Evolutionary conservation across 2,329 filamentous ascomycete genomes (phyloP), one percentile per base, ranked within the genome.

Genomic region (Neofusicoccum kwambonambiense): DNA sequence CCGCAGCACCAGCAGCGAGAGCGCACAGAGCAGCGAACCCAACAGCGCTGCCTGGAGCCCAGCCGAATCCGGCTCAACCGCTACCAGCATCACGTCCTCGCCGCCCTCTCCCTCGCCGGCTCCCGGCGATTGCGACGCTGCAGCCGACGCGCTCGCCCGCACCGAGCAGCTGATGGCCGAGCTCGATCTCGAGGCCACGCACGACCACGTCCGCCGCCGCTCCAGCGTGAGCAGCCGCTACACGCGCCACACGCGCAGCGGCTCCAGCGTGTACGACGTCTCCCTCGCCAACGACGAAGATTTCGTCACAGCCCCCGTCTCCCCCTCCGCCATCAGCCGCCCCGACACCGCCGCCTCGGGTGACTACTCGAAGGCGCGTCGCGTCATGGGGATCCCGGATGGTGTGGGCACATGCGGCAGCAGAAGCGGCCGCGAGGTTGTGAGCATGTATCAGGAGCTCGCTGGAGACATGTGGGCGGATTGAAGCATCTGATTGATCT

Each of bases 161-260:
- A 64, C 61, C 12, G 61, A 64, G 51, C 50, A 64, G 50, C 41
- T 64, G 31, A 64, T 64, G 61, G 61, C 61, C 41, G 61, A 64
- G 41, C 50, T 64, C 41, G 51, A 54, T 6, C 50, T 64, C 31
- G 61, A 64, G 8, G 17, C 61, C 34, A 56, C 61, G 9, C 27
- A 39, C 19, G 31, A 64, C 15, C 41, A 44, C 62, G 27, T 47
- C 13, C 34, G 22, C 35, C 34, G 39, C 51, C 42, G 41, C 34
- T 34, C 44, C 42, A 47, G 27, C 27, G 27, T 7, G 27, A 31
- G 15, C 42, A 39, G 35, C 15, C 41, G 35, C 51, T n/a, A 42
- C n/a, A 22, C 6, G 41, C 17, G 51, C 9, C 13, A 35, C 13
- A 11, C 31, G 19, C 58, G 58, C 19, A 27, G 19, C 9, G 47